phyloP scores from a whole-genome alignment of 257 asterid species.

The Ballota nigra region DNA sequence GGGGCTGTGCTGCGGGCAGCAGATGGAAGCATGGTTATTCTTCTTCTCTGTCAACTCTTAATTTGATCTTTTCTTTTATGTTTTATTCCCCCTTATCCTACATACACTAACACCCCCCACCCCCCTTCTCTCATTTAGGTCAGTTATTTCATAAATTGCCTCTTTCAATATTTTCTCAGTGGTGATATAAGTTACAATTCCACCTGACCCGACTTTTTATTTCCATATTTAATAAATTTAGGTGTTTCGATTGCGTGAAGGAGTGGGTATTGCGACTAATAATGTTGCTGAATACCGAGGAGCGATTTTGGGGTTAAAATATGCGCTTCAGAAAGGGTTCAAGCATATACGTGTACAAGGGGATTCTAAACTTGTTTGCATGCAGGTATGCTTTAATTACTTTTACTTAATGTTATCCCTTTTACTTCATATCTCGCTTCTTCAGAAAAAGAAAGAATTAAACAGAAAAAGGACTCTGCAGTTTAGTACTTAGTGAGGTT shows the following conservation, averaged over 20 bases:
- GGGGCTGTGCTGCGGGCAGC: conserved; percentile 83
- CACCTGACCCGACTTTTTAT: conserved; percentile 12
- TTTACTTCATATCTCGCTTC: not conserved
- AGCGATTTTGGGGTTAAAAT: conserved; percentile 79
- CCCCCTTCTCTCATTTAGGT: not conserved
- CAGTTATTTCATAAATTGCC: not conserved
- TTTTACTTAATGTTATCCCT: conserved; percentile 6
- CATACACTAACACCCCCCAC: not conserved
- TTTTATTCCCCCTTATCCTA: not conserved
- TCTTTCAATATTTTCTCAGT: not conserved
- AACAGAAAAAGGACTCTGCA: not conserved
- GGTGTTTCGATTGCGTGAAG: conserved; percentile 91
- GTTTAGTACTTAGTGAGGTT: not conserved
- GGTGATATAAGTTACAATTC: not conserved
- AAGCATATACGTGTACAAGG: conserved; percentile 84
- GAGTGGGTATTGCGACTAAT: conserved; percentile 89
- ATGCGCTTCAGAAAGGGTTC: conserved; percentile 83
- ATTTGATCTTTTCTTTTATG: conserved; percentile 1
- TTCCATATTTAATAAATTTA: conserved; percentile 24
- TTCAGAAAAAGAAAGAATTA: not conserved
- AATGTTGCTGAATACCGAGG: conserved; percentile 96
- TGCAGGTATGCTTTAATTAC: conserved; percentile 67
- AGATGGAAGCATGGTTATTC: conserved; percentile 77
- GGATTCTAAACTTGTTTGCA: conserved; percentile 98
- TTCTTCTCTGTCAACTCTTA: conserved; percentile 7